Evolutionary conservation across 2,329 filamentous ascomycete species (phyloP).

Genomic region (Emmonsiellopsis sp.): DNA sequence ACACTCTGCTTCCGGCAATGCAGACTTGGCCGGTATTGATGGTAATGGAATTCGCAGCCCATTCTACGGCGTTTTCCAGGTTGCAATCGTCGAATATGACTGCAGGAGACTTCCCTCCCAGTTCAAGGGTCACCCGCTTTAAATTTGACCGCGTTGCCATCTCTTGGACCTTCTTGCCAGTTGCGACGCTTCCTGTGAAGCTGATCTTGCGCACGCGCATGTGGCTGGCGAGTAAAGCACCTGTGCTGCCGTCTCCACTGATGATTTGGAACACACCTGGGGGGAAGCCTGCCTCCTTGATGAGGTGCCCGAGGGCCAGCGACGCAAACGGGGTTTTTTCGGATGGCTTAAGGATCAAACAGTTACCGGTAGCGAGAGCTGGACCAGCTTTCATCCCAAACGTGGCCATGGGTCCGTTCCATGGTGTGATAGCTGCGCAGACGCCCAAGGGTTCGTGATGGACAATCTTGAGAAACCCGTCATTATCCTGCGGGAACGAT

Average conservation of each 20-base stretch:
- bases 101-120: conserved; percentile 37
- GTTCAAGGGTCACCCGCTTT: conserved; percentile 37
- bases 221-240: conserved; percentile 26
- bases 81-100: conserved; percentile 39
- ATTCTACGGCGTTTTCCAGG: conserved; percentile 32
- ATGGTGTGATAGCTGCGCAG: conserved; percentile 67
- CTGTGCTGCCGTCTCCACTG: conserved; percentile 20
- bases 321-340: conserved; percentile 52
- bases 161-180: conserved; percentile 30
- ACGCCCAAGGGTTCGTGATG: conserved; percentile 58
- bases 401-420: conserved; percentile 72
- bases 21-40: conserved; percentile 54
- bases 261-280: conserved; percentile 32
- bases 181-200: conserved; percentile 30
- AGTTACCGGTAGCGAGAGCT: conserved; percentile 47
- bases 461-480: conserved; percentile 36
- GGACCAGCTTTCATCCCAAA: conserved; percentile 57
- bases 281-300: conserved; percentile 28
- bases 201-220: conserved; percentile 34
- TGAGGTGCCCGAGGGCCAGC: conserved; percentile 26
- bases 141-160: conserved; percentile 30
- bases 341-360: conserved; percentile 48
- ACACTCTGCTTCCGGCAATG: conserved; percentile 73
- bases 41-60: conserved; percentile 29
- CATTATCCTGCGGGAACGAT: conserved; percentile 30